A percentile compares a stretch with the other conserved stretches of the same genome.
Evolutionary conservation across 2,329 filamentous ascomycete genomes (phyloP).

Genomic region (Botryotinia calthae): DNA sequence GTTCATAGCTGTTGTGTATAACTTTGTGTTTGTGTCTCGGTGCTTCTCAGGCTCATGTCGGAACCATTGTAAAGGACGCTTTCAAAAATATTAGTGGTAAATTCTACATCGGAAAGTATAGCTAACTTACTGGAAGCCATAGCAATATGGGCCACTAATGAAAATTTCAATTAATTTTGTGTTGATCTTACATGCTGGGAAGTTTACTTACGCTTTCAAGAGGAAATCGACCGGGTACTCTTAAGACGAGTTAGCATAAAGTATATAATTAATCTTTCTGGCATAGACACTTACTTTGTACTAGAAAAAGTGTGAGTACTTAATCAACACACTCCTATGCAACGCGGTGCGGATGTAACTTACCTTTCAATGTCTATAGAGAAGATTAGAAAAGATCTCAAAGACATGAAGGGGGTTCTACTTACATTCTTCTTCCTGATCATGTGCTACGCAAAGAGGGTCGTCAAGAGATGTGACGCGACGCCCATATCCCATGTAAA

Average conservation of each 20-base stretch:
- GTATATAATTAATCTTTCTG: background rate
- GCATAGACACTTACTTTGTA: background rate
- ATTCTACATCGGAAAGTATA: background rate
- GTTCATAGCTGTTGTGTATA: background rate
- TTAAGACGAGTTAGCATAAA: background rate
- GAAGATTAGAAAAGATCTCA: background rate
- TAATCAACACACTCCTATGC: background rate
- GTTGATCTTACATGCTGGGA: background rate
- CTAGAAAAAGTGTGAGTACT: background rate
- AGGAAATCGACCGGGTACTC: background rate
- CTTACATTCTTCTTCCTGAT: constrained; percentile 8
- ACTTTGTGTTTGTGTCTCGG: background rate
- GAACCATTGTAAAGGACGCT: background rate
- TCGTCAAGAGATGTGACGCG: background rate
- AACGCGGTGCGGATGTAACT: background rate
- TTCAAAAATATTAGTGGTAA: background rate
- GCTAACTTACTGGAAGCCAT: background rate
- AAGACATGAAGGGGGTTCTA: background rate
- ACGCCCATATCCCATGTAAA: constrained; percentile 2
- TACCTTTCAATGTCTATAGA: background rate
- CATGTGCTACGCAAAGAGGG: background rate
- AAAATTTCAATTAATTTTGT: background rate
- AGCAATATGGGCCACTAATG: background rate
- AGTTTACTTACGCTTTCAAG: background rate
- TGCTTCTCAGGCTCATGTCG: constrained; percentile 3